Evolutionary conservation across 2,329 filamentous ascomycete genomes (phyloP), one percentile per base, ranked within the genome.

Genomic region (Pseudogymnoascus sp.): DNA sequence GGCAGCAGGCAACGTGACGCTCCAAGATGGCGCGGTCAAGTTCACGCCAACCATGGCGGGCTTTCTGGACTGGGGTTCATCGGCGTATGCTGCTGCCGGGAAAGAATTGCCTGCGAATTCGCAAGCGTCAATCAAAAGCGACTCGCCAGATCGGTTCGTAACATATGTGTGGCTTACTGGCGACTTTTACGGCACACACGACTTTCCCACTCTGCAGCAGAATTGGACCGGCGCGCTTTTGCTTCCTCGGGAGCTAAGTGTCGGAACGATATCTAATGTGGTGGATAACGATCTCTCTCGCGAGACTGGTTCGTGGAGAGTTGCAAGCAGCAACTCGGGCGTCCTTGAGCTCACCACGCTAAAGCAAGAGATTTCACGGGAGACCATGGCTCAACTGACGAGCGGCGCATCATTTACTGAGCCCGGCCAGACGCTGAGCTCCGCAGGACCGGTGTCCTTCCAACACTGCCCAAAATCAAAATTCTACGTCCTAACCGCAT

Each of bases 211-310:
- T 19, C 19, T 67, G 0, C 76, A 78, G 67, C 77, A 79, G 64
- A 78, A 78, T 53, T 79, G 77, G 77, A 77, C 76, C 1, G 77
- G 77, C 2, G 72, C 76, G 1, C 71, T 80, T 13, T 67, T 79
- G 1, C 73, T 79, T 1, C 77, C 77, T 0, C 73, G 78, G 1
- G 77, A 80, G 67, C 67, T 80, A 37, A 77, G 73, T 53, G 69
- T 77, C 1, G 75, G 77, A 2, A 75, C 73, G 56, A 74, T 79
- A 15, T 64, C 66, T 53, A 73, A 77, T 13, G 77, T 79, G 13
- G 70, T 78, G 4, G 72, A 78, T 38, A 78, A 78, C 61, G 71
- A 72, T 13, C 74, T 79, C 0, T 67, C 73, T 1, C 70, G 70
- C 1, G 76, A 78, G 63, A 72, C 71, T 23, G 77, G 73, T 1